Percentiles rank a stretch among this genome's conserved stretches.
phyloP scores from a whole-genome alignment of 371 early-diverging fungal species.

The Phascolomyces articulosus region DNA sequence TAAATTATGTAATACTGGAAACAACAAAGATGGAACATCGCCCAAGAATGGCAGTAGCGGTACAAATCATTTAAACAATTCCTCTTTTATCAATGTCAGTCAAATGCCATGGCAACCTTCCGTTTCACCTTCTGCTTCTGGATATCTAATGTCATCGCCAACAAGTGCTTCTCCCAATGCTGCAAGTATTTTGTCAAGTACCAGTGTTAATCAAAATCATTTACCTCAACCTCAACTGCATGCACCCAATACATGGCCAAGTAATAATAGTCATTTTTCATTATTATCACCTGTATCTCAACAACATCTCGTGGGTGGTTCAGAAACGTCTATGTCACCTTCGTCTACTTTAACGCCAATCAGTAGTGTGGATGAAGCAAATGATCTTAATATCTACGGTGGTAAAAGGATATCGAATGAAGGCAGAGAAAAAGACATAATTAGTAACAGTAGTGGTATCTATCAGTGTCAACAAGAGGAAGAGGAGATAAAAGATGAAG shows the following conservation, averaged over 20 bases:
- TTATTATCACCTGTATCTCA: neutral
- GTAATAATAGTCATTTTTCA: neutral
- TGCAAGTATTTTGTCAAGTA: neutral
- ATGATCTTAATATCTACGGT: neutral
- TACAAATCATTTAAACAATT: no score
- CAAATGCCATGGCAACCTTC: conserved; percentile 4
- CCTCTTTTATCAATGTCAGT: neutral
- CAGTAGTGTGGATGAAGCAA: neutral
- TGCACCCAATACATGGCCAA: neutral
- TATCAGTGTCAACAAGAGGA: neutral
- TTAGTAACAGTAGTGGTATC: no score
- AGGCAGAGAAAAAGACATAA: no score
- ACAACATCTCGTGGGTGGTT: neutral
- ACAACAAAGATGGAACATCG: neutral
- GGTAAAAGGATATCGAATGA: no score
- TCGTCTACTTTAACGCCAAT: neutral
- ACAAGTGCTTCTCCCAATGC: neutral
- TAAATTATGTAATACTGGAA: conserved; percentile 6
- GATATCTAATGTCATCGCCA: neutral
- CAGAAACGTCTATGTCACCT: neutral
- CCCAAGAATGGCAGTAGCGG: neutral
- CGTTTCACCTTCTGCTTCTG: neutral
- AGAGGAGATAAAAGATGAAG: neutral
- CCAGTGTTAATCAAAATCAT: neutral
- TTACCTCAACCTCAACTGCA: neutral